Evolutionary conservation across 2,329 filamentous ascomycete genomes (phyloP).

Genomic region (Exophiala bonariae): DNA sequence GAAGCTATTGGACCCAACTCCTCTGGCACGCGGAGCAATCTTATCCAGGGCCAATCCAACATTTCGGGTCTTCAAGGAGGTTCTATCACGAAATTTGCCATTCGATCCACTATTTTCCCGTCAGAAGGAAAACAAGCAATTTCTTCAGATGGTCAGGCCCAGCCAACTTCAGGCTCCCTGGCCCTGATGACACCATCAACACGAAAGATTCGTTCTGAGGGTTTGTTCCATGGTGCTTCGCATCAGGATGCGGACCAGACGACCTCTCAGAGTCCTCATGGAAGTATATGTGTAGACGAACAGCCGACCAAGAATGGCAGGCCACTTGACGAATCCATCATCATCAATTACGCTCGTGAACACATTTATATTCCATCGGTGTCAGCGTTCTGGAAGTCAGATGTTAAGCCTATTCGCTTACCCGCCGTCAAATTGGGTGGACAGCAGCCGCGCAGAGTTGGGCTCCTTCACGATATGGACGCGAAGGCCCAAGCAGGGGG

Average conservation of each 20-base stretch:
- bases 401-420: slow-evolving; percentile 15
- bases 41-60: slow-evolving; percentile 38
- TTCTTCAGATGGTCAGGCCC: slow-evolving; percentile 7
- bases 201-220: slow-evolving; percentile 43
- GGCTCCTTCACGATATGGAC: slow-evolving; percentile 3
- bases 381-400: slow-evolving; percentile 44
- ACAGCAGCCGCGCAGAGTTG: slow-evolving; percentile 11
- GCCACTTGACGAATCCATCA: slow-evolving; percentile 41
- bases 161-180: slow-evolving; percentile 30
- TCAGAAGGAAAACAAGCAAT: slow-evolving; percentile 12
- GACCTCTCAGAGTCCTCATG: slow-evolving; percentile 21
- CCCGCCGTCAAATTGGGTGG: slow-evolving; percentile 16
- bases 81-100: slow-evolving; percentile 42
- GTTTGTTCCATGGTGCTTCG: slow-evolving; percentile 41
- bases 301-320: slow-evolving; percentile 31
- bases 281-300: slow-evolving; percentile 43
- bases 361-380: slow-evolving; percentile 45
- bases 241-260: too few species aligned
- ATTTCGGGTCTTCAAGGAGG: slow-evolving; percentile 41
- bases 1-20: slow-evolving; percentile 43
- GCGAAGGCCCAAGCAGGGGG: not conserved
- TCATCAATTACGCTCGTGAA: slow-evolving; percentile 44
- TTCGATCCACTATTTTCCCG: slow-evolving; percentile 25
- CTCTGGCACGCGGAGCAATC: slow-evolving; percentile 35
- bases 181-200: slow-evolving; percentile 51